These are phyloP conservation scores for Trichoderma sp. DNA, from an alignment of 2,329 filamentous ascomycete species.

Conservation along the genomic window DNA sequence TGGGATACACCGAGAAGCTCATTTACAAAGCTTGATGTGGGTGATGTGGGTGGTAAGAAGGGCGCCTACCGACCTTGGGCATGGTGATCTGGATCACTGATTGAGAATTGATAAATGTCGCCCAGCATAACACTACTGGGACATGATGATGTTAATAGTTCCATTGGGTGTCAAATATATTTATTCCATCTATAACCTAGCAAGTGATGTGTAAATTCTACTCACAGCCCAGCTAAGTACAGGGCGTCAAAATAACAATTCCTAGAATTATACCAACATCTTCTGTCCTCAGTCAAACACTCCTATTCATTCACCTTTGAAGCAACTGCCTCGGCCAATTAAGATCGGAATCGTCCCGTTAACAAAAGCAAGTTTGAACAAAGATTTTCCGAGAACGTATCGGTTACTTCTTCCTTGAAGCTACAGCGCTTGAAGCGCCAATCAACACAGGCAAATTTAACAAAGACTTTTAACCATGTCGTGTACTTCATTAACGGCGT, in stretches of 20 bases:
- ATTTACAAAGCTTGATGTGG: neutral
- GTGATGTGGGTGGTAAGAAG: neutral
- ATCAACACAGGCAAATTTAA: too few relatives aligned
- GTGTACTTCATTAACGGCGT: neutral
- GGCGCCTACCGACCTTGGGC: neutral
- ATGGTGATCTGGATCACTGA: neutral
- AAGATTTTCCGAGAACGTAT: neutral
- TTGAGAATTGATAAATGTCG: neutral
- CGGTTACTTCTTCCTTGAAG: too few relatives aligned
- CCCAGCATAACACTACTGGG: too few relatives aligned
- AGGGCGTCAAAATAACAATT: neutral
- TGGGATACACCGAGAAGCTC: neutral
- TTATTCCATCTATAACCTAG: neutral
- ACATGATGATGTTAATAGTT: neutral
- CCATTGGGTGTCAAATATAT: neutral
- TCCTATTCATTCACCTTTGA: neutral
- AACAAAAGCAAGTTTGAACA: neutral
- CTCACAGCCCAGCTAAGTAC: neutral
- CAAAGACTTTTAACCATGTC: too few relatives aligned
- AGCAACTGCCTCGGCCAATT: neutral
- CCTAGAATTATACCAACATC: neutral
- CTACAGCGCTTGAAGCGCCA: too few relatives aligned
- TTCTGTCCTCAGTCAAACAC: neutral
- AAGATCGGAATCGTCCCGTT: neutral
- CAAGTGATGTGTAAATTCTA: neutral